Evolutionary conservation across 2,329 filamentous ascomycete genomes (phyloP).

Genomic region (Penicillium sp.): DNA sequence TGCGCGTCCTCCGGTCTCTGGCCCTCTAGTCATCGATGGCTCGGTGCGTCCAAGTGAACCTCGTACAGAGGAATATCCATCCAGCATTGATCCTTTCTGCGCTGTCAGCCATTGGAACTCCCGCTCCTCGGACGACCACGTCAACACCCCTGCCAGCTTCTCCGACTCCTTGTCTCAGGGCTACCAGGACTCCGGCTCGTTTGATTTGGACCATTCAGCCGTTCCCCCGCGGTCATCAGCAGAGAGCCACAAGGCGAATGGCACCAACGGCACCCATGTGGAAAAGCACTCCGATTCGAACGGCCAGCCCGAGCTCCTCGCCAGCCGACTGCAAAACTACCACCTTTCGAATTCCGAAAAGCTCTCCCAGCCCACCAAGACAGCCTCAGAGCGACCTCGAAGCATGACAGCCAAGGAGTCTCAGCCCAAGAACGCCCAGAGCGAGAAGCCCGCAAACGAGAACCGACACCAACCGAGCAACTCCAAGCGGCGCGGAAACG

Average conservation of each 20-base stretch:
- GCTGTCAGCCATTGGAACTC: conserved; percentile 44
- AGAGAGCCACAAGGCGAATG: conserved; percentile 22
- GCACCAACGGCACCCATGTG: conserved; percentile 11
- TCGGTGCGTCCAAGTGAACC: conserved; percentile 44
- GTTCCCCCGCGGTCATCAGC: conserved; percentile 29
- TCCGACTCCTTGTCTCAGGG: conserved; percentile 44
- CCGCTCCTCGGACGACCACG: conserved; percentile 44
- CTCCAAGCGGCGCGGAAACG: conserved; percentile 36
- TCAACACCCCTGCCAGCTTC: conserved; percentile 39
- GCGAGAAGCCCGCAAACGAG: conserved; percentile 29
- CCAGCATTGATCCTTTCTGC: conserved; percentile 40
- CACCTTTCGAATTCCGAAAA: conserved; percentile 40
- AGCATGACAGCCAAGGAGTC: conserved; percentile 32
- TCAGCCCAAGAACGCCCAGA: conserved; percentile 30
- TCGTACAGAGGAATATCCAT: conserved; percentile 30
- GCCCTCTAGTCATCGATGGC: conserved; percentile 51
- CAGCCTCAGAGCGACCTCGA: conserved; percentile 29
- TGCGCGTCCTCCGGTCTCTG: conserved; percentile 34
- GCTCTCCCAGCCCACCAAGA: conserved; percentile 21
- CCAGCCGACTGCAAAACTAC: conserved; percentile 40
- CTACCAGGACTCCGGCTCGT: conserved; percentile 38
- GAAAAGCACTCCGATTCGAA: conserved; percentile 23
- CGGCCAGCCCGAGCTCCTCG: conserved; percentile 37
- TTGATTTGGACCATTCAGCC: conserved; percentile 37
- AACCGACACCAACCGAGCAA: conserved; percentile 33